Percentiles rank a stretch among this genome's conserved stretches.
phyloP scores from a whole-genome alignment of 2,329 filamentous ascomycete genomes.

The Colletotrichum spinosum region DNA sequence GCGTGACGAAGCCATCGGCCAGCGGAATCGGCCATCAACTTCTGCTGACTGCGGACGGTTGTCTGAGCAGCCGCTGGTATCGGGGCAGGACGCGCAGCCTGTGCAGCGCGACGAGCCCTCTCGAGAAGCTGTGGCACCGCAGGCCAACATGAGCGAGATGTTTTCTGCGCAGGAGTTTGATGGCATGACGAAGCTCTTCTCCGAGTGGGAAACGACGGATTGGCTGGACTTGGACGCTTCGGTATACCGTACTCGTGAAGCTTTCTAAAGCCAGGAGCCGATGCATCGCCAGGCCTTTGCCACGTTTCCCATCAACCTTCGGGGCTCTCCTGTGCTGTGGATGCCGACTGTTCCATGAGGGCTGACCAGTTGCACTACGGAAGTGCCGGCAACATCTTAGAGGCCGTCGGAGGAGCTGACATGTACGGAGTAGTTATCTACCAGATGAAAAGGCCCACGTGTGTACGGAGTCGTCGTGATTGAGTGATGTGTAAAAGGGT shows the following conservation, averaged over 20 bases:
- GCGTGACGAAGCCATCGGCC: conserved; percentile 48
- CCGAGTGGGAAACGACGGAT: conserved; percentile 45
- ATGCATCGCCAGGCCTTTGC: conserved; percentile 35
- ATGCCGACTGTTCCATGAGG: conserved; percentile 23
- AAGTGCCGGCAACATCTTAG: too few species aligned
- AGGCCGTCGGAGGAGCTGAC: neutral
- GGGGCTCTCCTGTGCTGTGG: conserved; percentile 35
- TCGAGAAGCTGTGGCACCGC: conserved; percentile 7
- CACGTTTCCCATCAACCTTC: conserved; percentile 31
- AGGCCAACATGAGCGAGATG: conserved; percentile 27
- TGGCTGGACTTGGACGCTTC: conserved; percentile 47
- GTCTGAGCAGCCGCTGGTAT: too few species aligned
- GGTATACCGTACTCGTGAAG: conserved; percentile 33
- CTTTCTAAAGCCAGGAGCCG: conserved; percentile 10
- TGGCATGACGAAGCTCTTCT: conserved; percentile 36
- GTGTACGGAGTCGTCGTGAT: too few species aligned
- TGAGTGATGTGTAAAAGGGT: neutral
- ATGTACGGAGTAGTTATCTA: too few species aligned
- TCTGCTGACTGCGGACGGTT: neutral
- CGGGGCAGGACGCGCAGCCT: neutral
- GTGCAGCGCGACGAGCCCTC: conserved; percentile 18
- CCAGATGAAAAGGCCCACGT: too few species aligned
- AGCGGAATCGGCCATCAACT: conserved; percentile 6
- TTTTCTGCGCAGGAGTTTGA: conserved; percentile 31
- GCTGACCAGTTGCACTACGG: too few species aligned